phyloP scores from a whole-genome alignment of 2,329 filamentous ascomycete genomes.

The Daldinia sp. region DNA sequence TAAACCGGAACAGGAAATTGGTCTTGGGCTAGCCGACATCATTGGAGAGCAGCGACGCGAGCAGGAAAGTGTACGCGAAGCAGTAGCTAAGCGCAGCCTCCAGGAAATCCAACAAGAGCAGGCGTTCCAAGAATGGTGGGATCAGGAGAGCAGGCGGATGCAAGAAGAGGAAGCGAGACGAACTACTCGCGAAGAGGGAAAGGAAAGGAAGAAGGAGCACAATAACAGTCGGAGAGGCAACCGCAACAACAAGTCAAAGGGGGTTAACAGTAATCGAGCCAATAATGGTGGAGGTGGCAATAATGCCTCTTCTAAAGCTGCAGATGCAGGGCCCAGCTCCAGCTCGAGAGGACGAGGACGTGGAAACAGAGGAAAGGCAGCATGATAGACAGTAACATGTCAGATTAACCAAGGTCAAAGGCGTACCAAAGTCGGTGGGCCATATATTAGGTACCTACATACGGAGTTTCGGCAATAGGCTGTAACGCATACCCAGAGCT shows the following conservation, averaged over 20 bases:
- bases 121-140: slow-evolving; percentile 97
- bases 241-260: slow-evolving; percentile 41
- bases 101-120: slow-evolving; percentile 98
- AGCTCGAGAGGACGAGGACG: slow-evolving; percentile 39
- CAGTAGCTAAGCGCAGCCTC: slow-evolving; percentile 86
- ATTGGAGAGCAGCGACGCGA: slow-evolving; percentile 87
- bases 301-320: slow-evolving; percentile 3
- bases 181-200: slow-evolving; percentile 58
- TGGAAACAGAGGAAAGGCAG: slow-evolving; percentile 36
- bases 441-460: slow-evolving; percentile 7
- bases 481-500: slow-evolving; percentile 1
- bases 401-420: background rate
- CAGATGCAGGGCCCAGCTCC: slow-evolving; percentile 30
- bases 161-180: slow-evolving; percentile 70
- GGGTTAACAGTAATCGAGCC: slow-evolving; percentile 27
- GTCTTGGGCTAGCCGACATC: slow-evolving; percentile 87
- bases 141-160: slow-evolving; percentile 80
- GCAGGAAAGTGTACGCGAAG: slow-evolving; percentile 84
- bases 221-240: slow-evolving; percentile 35
- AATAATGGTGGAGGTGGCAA: slow-evolving; percentile 27
- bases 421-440: background rate
- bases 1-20: slow-evolving; percentile 72
- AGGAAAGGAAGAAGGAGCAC: slow-evolving; percentile 54
- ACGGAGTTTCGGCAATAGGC: slow-evolving; percentile 24
- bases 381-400: slow-evolving; percentile 24